Evolutionary conservation across 2,329 filamentous ascomycete species (phyloP).

Genomic region (Sporothrix protearum): DNA sequence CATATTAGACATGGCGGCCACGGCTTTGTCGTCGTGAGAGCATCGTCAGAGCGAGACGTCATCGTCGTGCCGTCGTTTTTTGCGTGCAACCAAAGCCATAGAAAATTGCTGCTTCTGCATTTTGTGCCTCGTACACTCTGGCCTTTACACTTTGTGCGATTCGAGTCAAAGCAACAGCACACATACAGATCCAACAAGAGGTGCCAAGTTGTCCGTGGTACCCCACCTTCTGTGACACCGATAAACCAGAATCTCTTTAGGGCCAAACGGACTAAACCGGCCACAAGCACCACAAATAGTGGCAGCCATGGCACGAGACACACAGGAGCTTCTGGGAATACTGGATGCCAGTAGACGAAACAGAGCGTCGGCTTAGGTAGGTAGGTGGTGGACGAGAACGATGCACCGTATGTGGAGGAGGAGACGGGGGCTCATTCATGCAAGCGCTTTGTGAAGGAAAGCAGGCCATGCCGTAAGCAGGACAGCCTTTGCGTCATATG

Average conservation of each 20-base stretch:
- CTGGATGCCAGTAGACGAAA: not conserved
- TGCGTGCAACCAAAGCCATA: not conserved
- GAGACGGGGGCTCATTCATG: not conserved
- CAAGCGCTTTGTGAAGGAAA: too few relatives aligned
- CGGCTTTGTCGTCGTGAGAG: not conserved
- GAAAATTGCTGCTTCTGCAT: not conserved
- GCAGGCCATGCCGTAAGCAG: too few relatives aligned
- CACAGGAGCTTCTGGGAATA: not conserved
- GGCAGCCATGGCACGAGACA: not conserved
- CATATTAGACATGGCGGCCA: too few relatives aligned
- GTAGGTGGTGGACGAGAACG: not conserved
- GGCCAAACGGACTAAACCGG: not conserved
- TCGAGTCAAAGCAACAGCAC: not conserved
- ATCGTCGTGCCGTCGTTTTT: not conserved
- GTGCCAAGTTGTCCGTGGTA: not conserved
- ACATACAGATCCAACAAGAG: not conserved
- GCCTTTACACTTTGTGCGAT: not conserved
- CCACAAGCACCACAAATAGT: too few relatives aligned
- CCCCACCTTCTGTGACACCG: not conserved
- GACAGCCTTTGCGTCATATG: not conserved
- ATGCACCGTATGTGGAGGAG: not conserved
- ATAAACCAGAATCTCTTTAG: not conserved
- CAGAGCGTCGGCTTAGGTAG: not conserved
- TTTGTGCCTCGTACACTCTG: not conserved
- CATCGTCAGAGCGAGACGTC: not conserved